phyloP scores from a whole-genome alignment of 192 early-diverging fungal species.

The Coemansia sp. region DNA sequence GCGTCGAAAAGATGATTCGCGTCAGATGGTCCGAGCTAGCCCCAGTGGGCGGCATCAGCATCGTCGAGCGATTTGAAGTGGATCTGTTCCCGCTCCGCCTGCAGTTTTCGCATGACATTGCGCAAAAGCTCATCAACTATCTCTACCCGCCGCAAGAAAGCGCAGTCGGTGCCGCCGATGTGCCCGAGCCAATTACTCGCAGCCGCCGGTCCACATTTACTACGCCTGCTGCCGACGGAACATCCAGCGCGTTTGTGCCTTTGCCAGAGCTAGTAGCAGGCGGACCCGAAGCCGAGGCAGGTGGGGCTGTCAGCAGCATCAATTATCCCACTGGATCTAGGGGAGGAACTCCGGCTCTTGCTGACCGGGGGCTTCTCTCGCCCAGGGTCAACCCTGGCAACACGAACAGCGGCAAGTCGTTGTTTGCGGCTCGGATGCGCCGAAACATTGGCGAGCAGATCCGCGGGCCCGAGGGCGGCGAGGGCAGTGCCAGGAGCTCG shows the following conservation, averaged over 20 bases:
- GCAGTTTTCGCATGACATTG: constrained; percentile 87
- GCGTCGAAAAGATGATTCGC: constrained; percentile 86
- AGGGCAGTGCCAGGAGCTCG: not conserved
- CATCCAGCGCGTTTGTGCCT: not conserved
- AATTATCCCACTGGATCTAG: no score
- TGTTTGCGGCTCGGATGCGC: constrained; percentile 26
- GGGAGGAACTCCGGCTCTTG: not conserved
- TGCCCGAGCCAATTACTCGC: not conserved
- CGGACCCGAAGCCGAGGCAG: not conserved
- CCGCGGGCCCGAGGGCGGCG: constrained; percentile 4
- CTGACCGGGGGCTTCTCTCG: not conserved
- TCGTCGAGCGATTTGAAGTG: constrained; percentile 91
- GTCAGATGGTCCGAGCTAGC: constrained; percentile 79
- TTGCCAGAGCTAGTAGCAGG: not conserved
- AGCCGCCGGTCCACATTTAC: not conserved
- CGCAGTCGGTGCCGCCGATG: not conserved
- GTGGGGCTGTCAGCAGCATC: not conserved
- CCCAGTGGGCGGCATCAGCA: constrained; percentile 89
- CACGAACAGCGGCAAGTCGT: not conserved
- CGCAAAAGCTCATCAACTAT: constrained; percentile 77
- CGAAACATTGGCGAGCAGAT: constrained; percentile 20
- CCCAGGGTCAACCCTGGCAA: not conserved
- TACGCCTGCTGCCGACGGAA: not conserved
- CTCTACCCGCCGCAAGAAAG: constrained; percentile 69
- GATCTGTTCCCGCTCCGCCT: constrained; percentile 81